A percentile compares a stretch with the other conserved stretches of the same genome.
These are phyloP conservation scores for Tolypocladium tropicale DNA, from an alignment of 2,329 filamentous ascomycete species.

Conservation along the genomic window DNA sequence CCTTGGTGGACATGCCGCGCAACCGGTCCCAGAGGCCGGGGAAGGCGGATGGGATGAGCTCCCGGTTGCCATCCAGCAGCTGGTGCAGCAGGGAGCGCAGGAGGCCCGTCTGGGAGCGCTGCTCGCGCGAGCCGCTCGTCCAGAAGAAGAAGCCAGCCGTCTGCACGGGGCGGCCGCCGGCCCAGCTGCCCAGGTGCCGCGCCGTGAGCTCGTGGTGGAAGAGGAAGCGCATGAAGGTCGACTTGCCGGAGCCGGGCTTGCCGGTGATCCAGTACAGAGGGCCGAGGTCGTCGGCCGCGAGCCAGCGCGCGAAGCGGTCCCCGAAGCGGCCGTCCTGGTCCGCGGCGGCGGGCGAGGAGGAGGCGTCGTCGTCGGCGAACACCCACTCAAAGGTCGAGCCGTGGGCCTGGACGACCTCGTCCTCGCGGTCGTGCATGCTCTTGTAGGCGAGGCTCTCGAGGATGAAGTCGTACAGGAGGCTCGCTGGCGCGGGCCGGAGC, in stretches of 20 bases:
- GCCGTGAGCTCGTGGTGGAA: conserved; percentile 11
- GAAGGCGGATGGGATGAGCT: conserved; percentile 14
- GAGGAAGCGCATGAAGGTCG: conserved; percentile 31
- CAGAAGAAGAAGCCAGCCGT: conserved; percentile 35
- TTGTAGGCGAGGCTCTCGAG: conserved; percentile 20
- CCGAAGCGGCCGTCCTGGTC: conserved; percentile 10
- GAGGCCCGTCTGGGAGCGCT: conserved; percentile 25
- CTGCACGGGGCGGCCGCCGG: conserved; percentile 12
- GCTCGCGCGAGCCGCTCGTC: conserved; percentile 27
- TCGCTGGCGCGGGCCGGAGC: conserved; percentile 6
- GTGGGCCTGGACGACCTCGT: conserved; percentile 19
- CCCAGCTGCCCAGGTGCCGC: conserved; percentile 15
- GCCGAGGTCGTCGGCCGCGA: conserved; percentile 9
- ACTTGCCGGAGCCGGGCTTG: conserved; percentile 35
- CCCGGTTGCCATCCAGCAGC: conserved; percentile 14
- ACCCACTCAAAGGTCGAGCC: conserved; percentile 25
- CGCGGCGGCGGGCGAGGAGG: not conserved
- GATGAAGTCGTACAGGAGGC: conserved; percentile 19
- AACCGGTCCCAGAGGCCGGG: conserved; percentile 18
- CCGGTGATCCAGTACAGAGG: conserved; percentile 27
- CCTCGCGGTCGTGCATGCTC: conserved; percentile 19
- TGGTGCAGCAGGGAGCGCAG: conserved; percentile 26
- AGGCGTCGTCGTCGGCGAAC: conserved; percentile 10
- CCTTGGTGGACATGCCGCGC: conserved; percentile 16
- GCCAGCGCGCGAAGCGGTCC: conserved; percentile 16